Evolutionary conservation across 2,329 filamentous ascomycete genomes (phyloP).

Genomic region (Cladosporium sp.): DNA sequence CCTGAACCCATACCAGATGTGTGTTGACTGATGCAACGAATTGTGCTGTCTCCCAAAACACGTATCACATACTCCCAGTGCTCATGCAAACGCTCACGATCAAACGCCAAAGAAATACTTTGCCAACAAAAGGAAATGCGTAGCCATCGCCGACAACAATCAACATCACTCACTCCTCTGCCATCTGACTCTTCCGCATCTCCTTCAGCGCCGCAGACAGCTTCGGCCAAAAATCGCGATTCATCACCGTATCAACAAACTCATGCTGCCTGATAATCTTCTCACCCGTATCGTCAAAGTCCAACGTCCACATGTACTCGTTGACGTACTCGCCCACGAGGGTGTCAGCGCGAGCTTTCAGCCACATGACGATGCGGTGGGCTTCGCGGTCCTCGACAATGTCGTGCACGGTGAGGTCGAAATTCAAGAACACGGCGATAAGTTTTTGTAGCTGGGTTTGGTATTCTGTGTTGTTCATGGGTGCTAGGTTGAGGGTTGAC

Average conservation of each 20-base stretch:
- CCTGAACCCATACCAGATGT: neutral
- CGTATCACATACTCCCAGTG: neutral
- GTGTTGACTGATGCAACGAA: neutral
- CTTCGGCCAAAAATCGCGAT: constrained; percentile 27
- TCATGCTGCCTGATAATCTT: constrained; percentile 24
- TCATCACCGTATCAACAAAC: constrained; percentile 25
- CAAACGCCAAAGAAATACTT: neutral
- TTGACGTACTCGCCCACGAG: constrained; percentile 25
- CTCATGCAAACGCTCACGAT: neutral
- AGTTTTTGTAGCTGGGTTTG: constrained; percentile 28
- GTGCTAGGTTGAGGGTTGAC: constrained; percentile 25
- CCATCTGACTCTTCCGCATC: constrained; percentile 7
- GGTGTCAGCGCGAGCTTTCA: constrained; percentile 37
- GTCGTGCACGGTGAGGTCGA: constrained; percentile 34
- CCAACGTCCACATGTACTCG: constrained; percentile 27
- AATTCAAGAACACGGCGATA: constrained; percentile 35
- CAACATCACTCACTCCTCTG: neutral
- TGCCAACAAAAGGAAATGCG: neutral
- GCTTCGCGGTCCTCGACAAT: constrained; percentile 33
- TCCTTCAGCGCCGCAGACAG: constrained; percentile 22
- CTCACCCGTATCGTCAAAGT: constrained; percentile 23
- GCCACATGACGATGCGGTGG: constrained; percentile 35
- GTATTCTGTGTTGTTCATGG: constrained; percentile 26
- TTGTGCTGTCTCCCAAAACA: neutral
- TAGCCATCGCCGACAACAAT: neutral